Evolutionary conservation across 73 alveolate species (phyloP), one percentile per base, ranked within the genome.

Genomic region (Paramecium caudatum): DNA sequence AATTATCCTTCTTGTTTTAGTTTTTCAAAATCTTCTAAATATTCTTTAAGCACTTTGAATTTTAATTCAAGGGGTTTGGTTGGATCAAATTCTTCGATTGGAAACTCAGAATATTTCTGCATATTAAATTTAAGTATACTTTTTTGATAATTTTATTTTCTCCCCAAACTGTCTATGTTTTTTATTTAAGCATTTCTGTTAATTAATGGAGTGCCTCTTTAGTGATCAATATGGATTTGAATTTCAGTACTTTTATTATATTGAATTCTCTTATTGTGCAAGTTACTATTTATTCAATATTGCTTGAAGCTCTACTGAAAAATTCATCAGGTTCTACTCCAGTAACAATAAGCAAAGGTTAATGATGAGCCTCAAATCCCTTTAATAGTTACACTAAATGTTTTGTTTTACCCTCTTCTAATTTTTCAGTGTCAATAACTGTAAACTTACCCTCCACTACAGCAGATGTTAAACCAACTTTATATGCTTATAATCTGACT

Each of bases 401-500:
- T 43, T 74, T 74, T 21, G 88, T 74, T 23, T 39, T 74, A 2
- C 88, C 88, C 19, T 74, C 65, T 15, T 74, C 55, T 39, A 74
- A 41, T 45, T 45, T 39, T 43, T 74, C 88, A 43, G 62, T 74
- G 19, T 45, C 88, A 7, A 74, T 74, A 19, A 74, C 69, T 7
- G 39, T 39, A 15, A 74, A 30, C 43, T 43, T 74, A 74, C 47
- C 65, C 21, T 74, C 88, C 15, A 27, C 16, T 41, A 74, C 68
- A 16, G 88, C 88, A 39, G 88, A 63, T 19, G 69, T 74, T 16
- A 74, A 43, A 37, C 69, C 88, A n/a, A 74, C 65, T 4, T 74
- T 74, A 15, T 12, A 41, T 16, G 69, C 88, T 21, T 39, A 19
- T 21, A 74, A 10, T 45, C 88, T 74, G 17, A 74, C 68, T 39